phyloP scores from a whole-genome alignment of 108 stramenopile genomes.

The Skeletonema marinoi region DNA sequence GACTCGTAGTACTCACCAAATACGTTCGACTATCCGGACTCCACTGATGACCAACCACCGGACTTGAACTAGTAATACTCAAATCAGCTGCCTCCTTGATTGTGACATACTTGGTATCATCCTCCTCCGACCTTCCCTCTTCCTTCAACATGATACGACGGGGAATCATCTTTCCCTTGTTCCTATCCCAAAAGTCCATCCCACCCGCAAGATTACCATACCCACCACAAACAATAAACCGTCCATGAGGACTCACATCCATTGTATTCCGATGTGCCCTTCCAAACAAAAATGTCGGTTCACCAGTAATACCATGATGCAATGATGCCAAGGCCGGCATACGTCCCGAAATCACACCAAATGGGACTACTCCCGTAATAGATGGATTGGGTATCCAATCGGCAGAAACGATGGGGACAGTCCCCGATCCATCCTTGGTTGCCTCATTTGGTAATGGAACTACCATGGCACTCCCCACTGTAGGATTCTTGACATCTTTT shows the following conservation, averaged over 20 bases:
- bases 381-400: conserved; percentile 88
- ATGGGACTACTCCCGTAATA: conserved; percentile 63
- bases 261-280: conserved; percentile 93
- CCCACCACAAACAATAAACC: conserved; percentile 86
- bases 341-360: conserved; percentile 88
- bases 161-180: conserved; percentile 80
- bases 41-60: conserved; percentile 93
- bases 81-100: conserved; percentile 49
- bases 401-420: conserved; percentile 80
- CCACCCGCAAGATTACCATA: conserved; percentile 89
- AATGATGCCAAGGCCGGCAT: conserved; percentile 92
- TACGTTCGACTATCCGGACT: conserved; percentile 91
- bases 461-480: conserved; percentile 51
- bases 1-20: conserved; percentile 89
- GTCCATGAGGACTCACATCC: conserved; percentile 87
- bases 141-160: conserved; percentile 58
- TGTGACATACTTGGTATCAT: conserved; percentile 25
- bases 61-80: conserved; percentile 59
- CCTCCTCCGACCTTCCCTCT: neutral
- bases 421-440: conserved; percentile 14
- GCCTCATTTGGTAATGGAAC: conserved; percentile 73
- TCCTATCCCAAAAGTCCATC: conserved; percentile 98
- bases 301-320: conserved; percentile 89
- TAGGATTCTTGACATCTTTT: conserved; percentile 30
- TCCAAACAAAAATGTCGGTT: conserved; percentile 94